Evolutionary conservation across 2,329 filamentous ascomycete genomes (phyloP).

Genomic region (Cladophialophora exuberans): DNA sequence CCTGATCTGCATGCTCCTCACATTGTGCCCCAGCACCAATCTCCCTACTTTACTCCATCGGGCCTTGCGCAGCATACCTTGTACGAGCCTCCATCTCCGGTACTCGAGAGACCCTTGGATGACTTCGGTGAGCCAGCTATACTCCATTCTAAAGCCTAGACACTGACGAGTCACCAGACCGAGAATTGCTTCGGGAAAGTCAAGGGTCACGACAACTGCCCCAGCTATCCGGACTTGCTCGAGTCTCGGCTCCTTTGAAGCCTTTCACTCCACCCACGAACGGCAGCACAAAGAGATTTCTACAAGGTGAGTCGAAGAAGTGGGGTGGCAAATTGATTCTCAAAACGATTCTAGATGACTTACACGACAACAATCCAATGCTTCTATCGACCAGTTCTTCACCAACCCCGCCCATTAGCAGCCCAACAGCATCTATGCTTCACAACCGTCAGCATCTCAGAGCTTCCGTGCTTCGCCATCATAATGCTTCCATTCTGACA

Average conservation of each 20-base stretch:
- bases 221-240: neutral
- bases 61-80: neutral
- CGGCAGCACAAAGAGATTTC: neutral
- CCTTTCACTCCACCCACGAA: conserved; percentile 4
- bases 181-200: conserved; percentile 21
- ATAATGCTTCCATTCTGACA: neutral
- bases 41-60: conserved; percentile 1
- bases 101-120: conserved; percentile 24
- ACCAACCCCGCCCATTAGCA: conserved; percentile 19
- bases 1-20: neutral
- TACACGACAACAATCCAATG: conserved; percentile 1
- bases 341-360: conserved; percentile 12
- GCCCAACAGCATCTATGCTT: conserved; percentile 24
- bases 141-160: neutral
- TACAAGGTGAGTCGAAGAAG: conserved; percentile 2
- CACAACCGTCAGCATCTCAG: conserved; percentile 16
- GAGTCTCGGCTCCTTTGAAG: conserved; percentile 15
- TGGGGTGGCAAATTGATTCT: neutral
- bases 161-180: conserved; percentile 23
- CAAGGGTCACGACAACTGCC: neutral
- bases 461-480: neutral
- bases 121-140: conserved; percentile 27
- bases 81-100: conserved; percentile 2
- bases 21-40: neutral
- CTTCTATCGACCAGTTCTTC: conserved; percentile 24